Percentiles rank a stretch among this genome's conserved stretches.
phyloP scores from a whole-genome alignment of 257 asterid species.

The Cruciata laevipes region DNA sequence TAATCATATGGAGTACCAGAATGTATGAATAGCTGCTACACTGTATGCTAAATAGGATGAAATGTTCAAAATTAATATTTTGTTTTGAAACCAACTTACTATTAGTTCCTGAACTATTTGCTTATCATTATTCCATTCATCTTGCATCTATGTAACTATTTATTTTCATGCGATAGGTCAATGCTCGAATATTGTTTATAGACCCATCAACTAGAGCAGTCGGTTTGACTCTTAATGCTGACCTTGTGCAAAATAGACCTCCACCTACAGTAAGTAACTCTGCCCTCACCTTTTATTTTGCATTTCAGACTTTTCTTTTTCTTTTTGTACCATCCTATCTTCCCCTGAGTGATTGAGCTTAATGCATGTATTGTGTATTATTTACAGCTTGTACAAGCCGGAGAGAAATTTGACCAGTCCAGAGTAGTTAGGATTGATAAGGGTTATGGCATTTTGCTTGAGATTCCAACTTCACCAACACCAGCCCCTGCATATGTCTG shows the following conservation, averaged over 20 bases:
- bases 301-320: not conserved
- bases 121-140: not conserved
- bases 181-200: conserved; percentile 90
- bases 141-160: not conserved
- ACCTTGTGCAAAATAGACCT: conserved; percentile 65
- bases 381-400: conserved; percentile 70
- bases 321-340: not conserved
- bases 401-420: conserved; percentile 77
- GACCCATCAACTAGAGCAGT: conserved; percentile 94
- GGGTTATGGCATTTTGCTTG: conserved; percentile 73
- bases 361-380: too few relatives aligned
- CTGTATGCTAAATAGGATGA: not conserved
- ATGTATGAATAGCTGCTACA: not conserved
- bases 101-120: not conserved
- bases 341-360: too few relatives aligned
- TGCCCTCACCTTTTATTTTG: too few relatives aligned
- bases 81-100: not conserved
- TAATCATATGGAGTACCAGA: not conserved
- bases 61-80: not conserved
- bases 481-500: conserved; percentile 86
- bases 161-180: conserved; percentile 45
- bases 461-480: conserved; percentile 63
- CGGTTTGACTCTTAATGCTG: conserved; percentile 86
- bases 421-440: conserved; percentile 81
- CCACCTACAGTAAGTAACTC: conserved; percentile 72